Evolutionary conservation across 164 flowering plant species (phyloP), one percentile per base, ranked within the genome.

Genomic region (Echeveria elegans): DNA sequence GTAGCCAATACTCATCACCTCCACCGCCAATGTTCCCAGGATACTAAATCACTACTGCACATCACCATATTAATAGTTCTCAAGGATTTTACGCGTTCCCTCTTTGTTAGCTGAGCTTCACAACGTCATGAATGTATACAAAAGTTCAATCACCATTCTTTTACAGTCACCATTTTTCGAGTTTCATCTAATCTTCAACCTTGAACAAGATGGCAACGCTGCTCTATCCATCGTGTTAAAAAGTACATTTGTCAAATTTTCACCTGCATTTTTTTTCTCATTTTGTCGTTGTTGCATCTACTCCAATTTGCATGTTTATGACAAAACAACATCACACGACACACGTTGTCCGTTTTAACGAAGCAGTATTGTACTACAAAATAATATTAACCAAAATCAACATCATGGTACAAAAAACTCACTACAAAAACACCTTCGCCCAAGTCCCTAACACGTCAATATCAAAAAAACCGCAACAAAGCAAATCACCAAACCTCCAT

Each of bases 11-110:
- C 71, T 40, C 78, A 5, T 86, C 90, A 12, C 88, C 90, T 19
- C 90, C 90, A 8, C 90, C 88, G 3, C 90, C 90, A 31, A 62
- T 78, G 56, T 77, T 78, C 75, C 81, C 69, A n/a, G 88, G 86
- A 70, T 85, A 82, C 68, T 84, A 72, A 79, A 24, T 19, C 14
- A 48, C 26, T 40, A 48, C 26, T 40, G 30, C 32, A 11, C 32
- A 15, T 56, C 61, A 56, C 28, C n/a, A 5, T 21, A 56, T 11
- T 19, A 4, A 56, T 28, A 56, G 61, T 28, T 12, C 14, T 56
- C 61, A 56, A 56, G 19, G 34, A 56, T 28, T 56, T 28, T 11
- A 26, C 19, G 6, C 32, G 11, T 5, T 29, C 19, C 61, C 61
- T 11, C 11, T 28, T 56, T 56, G 61, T 56, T 56, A 56, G 19